Conservation (phyloP, 805 yeast species). For the Suhomyces sp. region DNA sequence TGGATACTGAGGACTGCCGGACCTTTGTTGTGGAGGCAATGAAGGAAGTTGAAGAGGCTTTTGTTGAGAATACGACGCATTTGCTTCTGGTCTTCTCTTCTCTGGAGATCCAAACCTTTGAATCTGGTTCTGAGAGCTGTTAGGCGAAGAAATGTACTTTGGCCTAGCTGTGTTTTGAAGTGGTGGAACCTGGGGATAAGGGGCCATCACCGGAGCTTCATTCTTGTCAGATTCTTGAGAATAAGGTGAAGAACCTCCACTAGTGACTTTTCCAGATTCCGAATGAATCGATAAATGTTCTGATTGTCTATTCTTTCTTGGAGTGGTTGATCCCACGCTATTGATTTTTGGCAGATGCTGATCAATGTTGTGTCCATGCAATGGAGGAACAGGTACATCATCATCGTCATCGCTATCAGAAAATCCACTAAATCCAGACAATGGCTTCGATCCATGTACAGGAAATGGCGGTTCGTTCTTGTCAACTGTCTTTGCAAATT, state of each 20-base stretch:
- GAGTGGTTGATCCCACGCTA: constrained; percentile 19
- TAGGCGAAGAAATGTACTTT: constrained; percentile 33
- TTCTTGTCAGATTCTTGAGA: constrained; percentile 12
- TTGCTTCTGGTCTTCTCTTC: constrained; percentile 3
- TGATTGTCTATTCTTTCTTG: constrained; percentile 9
- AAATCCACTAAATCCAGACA: constrained; percentile 10
- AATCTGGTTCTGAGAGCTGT: constrained; percentile 26
- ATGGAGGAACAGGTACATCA: constrained; percentile 23
- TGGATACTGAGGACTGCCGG: background rate
- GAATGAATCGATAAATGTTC: constrained; percentile 26
- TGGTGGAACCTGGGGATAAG: constrained; percentile 13
- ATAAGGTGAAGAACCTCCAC: constrained; percentile 17
- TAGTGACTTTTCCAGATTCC: constrained; percentile 20
- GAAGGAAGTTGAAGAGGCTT: constrained; percentile 8
- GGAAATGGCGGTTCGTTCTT: constrained; percentile 4
- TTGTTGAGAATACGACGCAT: background rate
- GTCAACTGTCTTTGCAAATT: constrained; percentile 29
- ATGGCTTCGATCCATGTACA: background rate
- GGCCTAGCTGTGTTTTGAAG: constrained; percentile 19
- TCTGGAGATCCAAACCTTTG: constrained; percentile 9
- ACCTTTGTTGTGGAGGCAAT: constrained; percentile 8
- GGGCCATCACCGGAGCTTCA: constrained; percentile 1
- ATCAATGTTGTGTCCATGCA: constrained; percentile 7
- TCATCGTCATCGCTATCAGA: constrained; percentile 18
- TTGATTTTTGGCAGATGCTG: constrained; percentile 3